Base-by-base conservation (phyloP, 140 eudicot genomes). In the Stevia rebaudiana region DNA sequence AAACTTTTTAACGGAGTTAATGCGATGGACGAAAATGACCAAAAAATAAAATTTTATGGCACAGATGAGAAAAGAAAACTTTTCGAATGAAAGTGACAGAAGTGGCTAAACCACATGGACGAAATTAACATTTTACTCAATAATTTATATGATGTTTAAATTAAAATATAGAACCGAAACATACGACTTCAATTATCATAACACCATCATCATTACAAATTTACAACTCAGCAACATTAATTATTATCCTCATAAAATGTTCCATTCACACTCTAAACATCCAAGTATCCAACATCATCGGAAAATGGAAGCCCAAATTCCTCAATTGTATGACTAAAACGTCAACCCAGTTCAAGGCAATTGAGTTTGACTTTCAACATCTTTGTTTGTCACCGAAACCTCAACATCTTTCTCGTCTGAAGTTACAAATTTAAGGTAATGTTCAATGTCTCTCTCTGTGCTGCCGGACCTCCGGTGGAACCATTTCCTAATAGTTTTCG, bases 381-480 rank as follows among this genome's bases (percentile, higher is more conserved):
- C 82, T 51, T 25, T 48, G 0, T 57, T 53, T 19, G 5, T 12
- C 22, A 39, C 66, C 36, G 72, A 69, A 37, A 66, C 83, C 68
- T 82, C 85, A 3, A 67, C 57, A 22, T 81, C 78, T 65, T 80
- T 78, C 28, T 40, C 76, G 8, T 77, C 73, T 3, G 83, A 71
- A 33, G 77, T 61, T 41, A 68, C 72, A 52, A 61, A 82, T 51
- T 85, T 85, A 10, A 85, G 83, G 70, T 74, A 80, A 46, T 85
- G 73, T 21, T 85, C 90, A 8, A 74, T 67, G 18, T 84, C 82
- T 37, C 63, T 81, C 31, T 85, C 90, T 3, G 88, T 48, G 81
- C 82, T 80, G 4, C 76, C 81, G 11, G 65, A 5, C 57, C 86
- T 68, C 19, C 70, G 67, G 17, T 73, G 96, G 77, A 67, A 81